These are phyloP conservation scores for Neophaeococcomyces aloes DNA, from an alignment of 2,329 filamentous ascomycete species.

Conservation along the genomic window DNA sequence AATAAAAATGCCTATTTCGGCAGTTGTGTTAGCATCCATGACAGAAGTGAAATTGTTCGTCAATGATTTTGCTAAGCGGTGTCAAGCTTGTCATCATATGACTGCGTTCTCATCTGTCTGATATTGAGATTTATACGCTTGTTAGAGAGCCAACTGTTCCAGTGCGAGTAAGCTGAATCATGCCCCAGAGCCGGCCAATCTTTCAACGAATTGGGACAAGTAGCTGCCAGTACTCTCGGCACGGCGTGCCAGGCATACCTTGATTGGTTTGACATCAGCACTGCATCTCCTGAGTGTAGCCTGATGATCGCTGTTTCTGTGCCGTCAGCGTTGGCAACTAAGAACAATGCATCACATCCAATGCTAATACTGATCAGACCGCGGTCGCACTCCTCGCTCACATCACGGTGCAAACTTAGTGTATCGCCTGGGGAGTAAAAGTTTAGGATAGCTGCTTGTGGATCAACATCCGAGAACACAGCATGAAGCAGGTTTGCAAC, in stretches of 20 bases:
- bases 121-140: slow-evolving; percentile 92
- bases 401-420: slow-evolving; percentile 85
- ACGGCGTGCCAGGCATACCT: slow-evolving; percentile 94
- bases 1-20: too few relatives aligned
- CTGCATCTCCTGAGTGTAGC: slow-evolving; percentile 72
- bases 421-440: slow-evolving; percentile 85
- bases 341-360: slow-evolving; percentile 82
- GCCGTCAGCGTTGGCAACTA: slow-evolving; percentile 57
- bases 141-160: slow-evolving; percentile 76
- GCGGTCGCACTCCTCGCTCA: slow-evolving; percentile 70
- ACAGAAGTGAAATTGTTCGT: too few relatives aligned
- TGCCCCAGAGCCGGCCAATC: slow-evolving; percentile 57
- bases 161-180: slow-evolving; percentile 45
- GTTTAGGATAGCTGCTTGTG: slow-evolving; percentile 89
- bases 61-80: too few relatives aligned
- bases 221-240: slow-evolving; percentile 68
- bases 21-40: too few relatives aligned
- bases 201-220: slow-evolving; percentile 63
- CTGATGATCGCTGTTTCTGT: slow-evolving; percentile 42
- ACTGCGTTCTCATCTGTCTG: slow-evolving; percentile 62
- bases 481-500: slow-evolving; percentile 55
- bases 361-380: slow-evolving; percentile 78
- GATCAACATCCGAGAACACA: slow-evolving; percentile 64
- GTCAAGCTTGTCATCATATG: not conserved
- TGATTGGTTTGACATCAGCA: slow-evolving; percentile 75